Percentiles rank a stretch among this genome's conserved stretches.
Evolutionary conservation across 345 rosid species (phyloP).

Genomic region (Gossypium thurberi): DNA sequence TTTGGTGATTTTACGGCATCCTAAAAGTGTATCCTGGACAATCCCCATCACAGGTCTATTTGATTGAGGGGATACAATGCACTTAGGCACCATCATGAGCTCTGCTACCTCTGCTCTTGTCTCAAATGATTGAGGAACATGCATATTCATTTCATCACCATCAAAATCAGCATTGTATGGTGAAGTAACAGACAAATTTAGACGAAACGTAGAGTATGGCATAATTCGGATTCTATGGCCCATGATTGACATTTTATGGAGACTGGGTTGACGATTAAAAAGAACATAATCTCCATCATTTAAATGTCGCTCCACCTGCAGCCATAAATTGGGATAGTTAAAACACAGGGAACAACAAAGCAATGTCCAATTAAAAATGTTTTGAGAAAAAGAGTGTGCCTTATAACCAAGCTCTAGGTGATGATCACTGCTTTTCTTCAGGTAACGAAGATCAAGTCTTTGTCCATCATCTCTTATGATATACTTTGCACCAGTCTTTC

Average conservation of each 20-base stretch:
- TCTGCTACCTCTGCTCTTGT: constrained; percentile 95
- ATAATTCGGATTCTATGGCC: constrained; percentile 94
- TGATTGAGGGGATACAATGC: constrained; percentile 96
- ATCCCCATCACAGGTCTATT: constrained; percentile 99
- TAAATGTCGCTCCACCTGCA: constrained; percentile 75
- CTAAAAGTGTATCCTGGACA: constrained; percentile 92
- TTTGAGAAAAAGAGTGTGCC: constrained; percentile 20
- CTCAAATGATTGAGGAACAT: constrained; percentile 92
- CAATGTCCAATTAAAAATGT: not conserved
- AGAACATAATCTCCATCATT: constrained; percentile 90
- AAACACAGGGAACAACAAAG: not conserved
- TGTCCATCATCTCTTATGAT: constrained; percentile 97
- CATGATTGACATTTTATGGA: constrained; percentile 97
- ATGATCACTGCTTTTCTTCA: constrained; percentile 97
- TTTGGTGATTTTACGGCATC: constrained; percentile 95
- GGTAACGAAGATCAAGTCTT: constrained; percentile 90
- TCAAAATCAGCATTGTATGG: constrained; percentile 99
- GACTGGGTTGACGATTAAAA: constrained; percentile 96
- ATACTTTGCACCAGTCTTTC: constrained; percentile 92
- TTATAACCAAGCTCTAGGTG: constrained; percentile 97
- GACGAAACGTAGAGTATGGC: constrained; percentile 94
- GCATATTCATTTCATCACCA: constrained; percentile 99
- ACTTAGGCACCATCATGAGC: constrained; percentile 98
- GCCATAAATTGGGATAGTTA: constrained; percentile 5
- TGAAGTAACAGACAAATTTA: constrained; percentile 88